Evolutionary conservation across 345 rosid species (phyloP).

Genomic region (Populus deltoides): DNA sequence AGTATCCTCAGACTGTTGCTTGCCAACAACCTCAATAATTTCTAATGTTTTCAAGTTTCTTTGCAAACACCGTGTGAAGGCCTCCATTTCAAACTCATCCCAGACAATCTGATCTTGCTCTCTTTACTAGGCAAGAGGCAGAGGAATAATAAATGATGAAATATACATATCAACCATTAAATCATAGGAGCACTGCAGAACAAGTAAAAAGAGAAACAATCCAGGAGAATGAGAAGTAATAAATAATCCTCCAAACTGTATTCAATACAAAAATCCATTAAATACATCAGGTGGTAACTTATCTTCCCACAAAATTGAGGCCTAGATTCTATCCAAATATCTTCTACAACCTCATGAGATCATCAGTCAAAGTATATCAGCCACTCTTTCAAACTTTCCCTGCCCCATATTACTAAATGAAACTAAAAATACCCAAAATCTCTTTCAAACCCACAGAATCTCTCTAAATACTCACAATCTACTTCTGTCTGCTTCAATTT

Average conservation of each 20-base stretch:
- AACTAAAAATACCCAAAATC: no score
- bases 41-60: no score
- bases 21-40: not conserved
- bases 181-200: not conserved
- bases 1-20: not conserved
- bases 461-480: slow-evolving; percentile 87
- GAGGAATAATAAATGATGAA: not conserved
- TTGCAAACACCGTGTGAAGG: no score
- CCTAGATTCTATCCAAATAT: slow-evolving; percentile 4
- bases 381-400: slow-evolving; percentile 8
- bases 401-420: not conserved
- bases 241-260: slow-evolving; percentile 3
- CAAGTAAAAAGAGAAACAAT: no score
- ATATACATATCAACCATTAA: not conserved
- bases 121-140: not conserved
- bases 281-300: not conserved
- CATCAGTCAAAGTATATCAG: slow-evolving; percentile 4
- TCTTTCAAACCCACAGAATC: no score
- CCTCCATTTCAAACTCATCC: not conserved
- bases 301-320: slow-evolving; percentile 15
- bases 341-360: not conserved
- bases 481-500: slow-evolving; percentile 92
- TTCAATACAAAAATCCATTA: slow-evolving; percentile 6
- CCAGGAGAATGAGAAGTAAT: not conserved
- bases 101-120: not conserved